A percentile compares a stretch with the other conserved stretches of the same genome.
Conservation (phyloP, 2,329 filamentous ascomycete species). For the Aphanocladium album region DNA sequence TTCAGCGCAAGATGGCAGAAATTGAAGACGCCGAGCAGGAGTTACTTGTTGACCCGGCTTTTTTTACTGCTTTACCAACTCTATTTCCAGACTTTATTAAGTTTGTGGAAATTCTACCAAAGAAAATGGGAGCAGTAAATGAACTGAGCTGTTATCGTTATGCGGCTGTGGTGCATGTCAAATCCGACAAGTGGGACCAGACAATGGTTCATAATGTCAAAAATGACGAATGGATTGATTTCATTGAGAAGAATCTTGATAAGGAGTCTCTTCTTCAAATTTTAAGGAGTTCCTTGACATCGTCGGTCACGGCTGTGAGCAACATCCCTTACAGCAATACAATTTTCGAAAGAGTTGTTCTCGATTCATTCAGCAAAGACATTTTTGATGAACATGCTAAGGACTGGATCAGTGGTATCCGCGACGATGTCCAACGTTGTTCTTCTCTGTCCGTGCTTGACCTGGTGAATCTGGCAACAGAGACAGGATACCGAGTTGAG, state of each 20-base stretch:
- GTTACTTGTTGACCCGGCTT: constrained; percentile 22
- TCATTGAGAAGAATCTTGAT: constrained; percentile 15
- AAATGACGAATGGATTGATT: constrained; percentile 6
- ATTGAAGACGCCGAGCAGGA: constrained; percentile 18
- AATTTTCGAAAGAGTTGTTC: constrained; percentile 22
- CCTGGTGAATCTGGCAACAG: constrained; percentile 20
- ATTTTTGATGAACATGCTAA: not conserved
- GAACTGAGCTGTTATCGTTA: constrained; percentile 27
- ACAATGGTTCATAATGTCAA: too few species aligned
- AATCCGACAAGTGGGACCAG: too few species aligned
- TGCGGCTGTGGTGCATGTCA: constrained; percentile 21
- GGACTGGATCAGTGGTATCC: constrained; percentile 13
- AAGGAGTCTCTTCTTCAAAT: too few species aligned
- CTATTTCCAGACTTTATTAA: constrained; percentile 16
- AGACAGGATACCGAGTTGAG: constrained; percentile 42
- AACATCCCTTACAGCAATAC: constrained; percentile 27
- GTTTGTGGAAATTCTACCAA: constrained; percentile 26
- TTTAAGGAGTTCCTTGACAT: not conserved
- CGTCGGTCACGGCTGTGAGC: constrained; percentile 13
- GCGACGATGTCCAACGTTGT: not conserved
- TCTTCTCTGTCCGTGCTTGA: constrained; percentile 16
- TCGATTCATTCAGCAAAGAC: constrained; percentile 13
- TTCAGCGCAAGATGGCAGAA: constrained; percentile 15
- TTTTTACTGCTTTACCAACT: constrained; percentile 18
- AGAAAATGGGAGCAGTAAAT: constrained; percentile 24